These are phyloP conservation scores for Sechiopsis laciniata DNA, from an alignment of 306 rosid genomes.

Conservation along the genomic window DNA sequence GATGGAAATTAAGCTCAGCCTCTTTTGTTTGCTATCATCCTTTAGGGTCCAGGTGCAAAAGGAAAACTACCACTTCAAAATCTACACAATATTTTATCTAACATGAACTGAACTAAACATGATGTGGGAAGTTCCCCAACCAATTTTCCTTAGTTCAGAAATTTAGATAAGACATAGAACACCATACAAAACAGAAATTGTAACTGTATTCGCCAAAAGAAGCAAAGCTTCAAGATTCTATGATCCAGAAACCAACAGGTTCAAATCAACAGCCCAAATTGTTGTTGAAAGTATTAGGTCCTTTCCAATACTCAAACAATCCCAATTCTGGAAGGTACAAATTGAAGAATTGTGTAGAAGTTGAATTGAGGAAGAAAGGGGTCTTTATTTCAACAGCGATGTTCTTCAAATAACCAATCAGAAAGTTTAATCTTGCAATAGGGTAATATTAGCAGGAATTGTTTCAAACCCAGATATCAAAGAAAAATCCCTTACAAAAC, in stretches of 20 bases:
- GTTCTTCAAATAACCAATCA: not conserved
- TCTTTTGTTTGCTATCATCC: slow-evolving; percentile 19
- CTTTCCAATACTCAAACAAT: not conserved
- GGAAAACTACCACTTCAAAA: slow-evolving; percentile 15
- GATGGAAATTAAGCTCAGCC: slow-evolving; percentile 13
- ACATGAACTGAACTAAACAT: not conserved
- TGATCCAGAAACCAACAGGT: too few species aligned
- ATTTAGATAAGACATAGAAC: slow-evolving; percentile 6
- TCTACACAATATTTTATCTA: not conserved
- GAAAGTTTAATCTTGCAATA: slow-evolving; percentile 9
- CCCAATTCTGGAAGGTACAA: not conserved
- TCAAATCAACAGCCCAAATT: too few species aligned
- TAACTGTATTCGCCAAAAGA: not conserved
- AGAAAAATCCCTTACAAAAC: not conserved
- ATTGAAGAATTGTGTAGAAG: slow-evolving; percentile 5
- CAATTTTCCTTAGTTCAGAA: slow-evolving; percentile 9
- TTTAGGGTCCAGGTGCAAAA: slow-evolving; percentile 11
- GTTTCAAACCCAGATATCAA: not conserved
- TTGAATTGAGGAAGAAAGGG: not conserved
- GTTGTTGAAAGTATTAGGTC: too few species aligned
- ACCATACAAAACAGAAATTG: not conserved
- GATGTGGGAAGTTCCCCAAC: slow-evolving; percentile 5
- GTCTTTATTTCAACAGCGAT: not conserved
- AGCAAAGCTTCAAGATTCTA: too few species aligned
- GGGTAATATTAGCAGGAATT: not conserved